These are phyloP conservation scores for Vitis hybrid DNA, from an alignment of 177 flowering plant species.

Conservation along the genomic window DNA sequence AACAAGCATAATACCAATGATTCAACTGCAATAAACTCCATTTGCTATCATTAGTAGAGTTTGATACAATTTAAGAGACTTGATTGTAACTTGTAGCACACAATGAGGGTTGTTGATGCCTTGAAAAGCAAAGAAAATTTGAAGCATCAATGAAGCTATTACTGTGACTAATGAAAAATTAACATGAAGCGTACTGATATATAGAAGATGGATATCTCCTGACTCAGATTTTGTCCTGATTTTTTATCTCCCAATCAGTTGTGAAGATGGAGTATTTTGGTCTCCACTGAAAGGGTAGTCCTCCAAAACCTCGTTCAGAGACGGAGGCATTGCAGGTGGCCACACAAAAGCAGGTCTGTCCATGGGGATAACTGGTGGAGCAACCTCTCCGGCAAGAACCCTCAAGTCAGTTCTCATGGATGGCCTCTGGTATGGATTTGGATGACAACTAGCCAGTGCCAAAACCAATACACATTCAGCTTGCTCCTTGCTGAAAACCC, in stretches of 20 bases:
- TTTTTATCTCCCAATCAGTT: conserved; percentile 32
- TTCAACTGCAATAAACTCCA: too few relatives aligned
- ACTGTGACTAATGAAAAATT: too few relatives aligned
- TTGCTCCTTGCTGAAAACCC: conserved; percentile 24
- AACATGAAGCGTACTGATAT: too few relatives aligned
- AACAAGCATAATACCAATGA: too few relatives aligned
- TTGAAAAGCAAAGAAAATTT: too few relatives aligned
- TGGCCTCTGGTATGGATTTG: conserved; percentile 58
- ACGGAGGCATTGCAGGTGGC: conserved; percentile 35
- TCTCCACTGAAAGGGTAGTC: conserved; percentile 13
- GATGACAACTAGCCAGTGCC: conserved; percentile 70
- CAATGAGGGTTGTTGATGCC: too few relatives aligned
- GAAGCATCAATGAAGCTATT: too few relatives aligned
- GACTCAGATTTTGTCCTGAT: not conserved
- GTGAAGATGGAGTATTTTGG: conserved; percentile 22
- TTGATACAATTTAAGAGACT: too few relatives aligned
- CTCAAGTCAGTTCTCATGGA: conserved; percentile 41
- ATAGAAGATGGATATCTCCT: too few relatives aligned
- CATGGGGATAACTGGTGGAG: conserved; percentile 34
- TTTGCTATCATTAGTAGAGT: too few relatives aligned
- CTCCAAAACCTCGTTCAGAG: conserved; percentile 14
- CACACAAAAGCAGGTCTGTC: conserved; percentile 54
- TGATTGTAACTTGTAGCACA: too few relatives aligned
- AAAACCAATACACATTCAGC: conserved; percentile 33
- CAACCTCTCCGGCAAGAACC: conserved; percentile 43